phyloP scores from a whole-genome alignment of 352 stramenopile species.

The Globisporangium radiosum region DNA sequence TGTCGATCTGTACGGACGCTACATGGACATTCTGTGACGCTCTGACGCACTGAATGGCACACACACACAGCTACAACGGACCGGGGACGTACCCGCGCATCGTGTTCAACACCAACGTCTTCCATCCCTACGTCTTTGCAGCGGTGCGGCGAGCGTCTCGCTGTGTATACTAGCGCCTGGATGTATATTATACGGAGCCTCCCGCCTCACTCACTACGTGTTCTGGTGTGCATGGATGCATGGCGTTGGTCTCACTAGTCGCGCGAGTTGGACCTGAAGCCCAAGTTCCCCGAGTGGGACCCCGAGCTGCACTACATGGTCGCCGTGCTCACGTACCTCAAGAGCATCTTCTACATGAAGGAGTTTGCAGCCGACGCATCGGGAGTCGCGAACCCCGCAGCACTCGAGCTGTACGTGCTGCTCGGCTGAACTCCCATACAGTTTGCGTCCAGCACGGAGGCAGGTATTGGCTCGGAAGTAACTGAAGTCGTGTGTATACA shows the following conservation, averaged over 20 bases:
- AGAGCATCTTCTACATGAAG: slow-evolving; percentile 98
- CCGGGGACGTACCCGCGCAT: slow-evolving; percentile 89
- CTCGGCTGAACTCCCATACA: no score
- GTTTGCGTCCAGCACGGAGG: no score
- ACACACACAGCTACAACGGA: slow-evolving; percentile 88
- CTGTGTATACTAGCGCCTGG: background rate
- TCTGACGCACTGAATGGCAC: background rate
- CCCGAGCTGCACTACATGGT: slow-evolving; percentile 94
- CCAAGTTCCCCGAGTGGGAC: slow-evolving; percentile 91
- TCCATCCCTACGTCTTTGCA: slow-evolving; percentile 91
- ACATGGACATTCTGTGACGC: background rate
- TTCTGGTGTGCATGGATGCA: background rate
- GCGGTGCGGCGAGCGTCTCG: slow-evolving; percentile 21
- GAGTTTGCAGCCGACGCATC: slow-evolving; percentile 63
- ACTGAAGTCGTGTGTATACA: background rate
- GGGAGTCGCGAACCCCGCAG: slow-evolving; percentile 73
- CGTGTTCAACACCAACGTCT: slow-evolving; percentile 90
- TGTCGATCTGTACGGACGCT: background rate
- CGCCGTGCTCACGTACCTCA: slow-evolving; percentile 94
- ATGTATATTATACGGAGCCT: background rate
- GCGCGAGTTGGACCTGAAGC: slow-evolving; percentile 87
- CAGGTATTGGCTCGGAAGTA: background rate
- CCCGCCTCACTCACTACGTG: background rate
- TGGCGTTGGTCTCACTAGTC: slow-evolving; percentile 26
- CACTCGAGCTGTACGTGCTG: slow-evolving; percentile 74